A percentile compares a stretch with the other conserved stretches of the same genome.
Conservation (phyloP, 768 basidiomycete species). For the Pisolithus marmoratus region DNA sequence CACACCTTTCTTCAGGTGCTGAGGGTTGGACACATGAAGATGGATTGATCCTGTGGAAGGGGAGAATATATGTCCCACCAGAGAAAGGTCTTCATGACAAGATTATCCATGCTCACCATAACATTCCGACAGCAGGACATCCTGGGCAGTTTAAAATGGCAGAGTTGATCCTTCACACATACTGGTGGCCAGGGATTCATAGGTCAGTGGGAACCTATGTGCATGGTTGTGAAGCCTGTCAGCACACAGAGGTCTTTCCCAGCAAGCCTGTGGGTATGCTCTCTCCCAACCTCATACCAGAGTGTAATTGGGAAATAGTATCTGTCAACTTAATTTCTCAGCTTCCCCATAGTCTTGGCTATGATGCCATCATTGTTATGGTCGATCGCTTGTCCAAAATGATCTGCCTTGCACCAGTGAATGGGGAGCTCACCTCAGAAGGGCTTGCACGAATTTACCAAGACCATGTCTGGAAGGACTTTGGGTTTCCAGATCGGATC, state of each 20-base stretch:
- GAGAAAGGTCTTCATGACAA: no score
- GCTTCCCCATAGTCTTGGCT: neutral
- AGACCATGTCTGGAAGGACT: constrained; percentile 21
- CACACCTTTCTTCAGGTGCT: no score
- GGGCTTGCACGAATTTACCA: constrained; percentile 15
- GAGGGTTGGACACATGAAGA: no score
- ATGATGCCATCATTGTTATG: neutral
- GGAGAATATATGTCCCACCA: no score
- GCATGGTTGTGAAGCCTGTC: neutral
- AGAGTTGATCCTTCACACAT: no score
- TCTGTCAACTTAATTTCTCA: constrained; percentile 1
- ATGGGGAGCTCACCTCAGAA: constrained; percentile 4
- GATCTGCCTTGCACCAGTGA: neutral
- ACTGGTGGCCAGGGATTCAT: no score
- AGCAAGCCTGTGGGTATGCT: neutral
- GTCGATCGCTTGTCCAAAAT: constrained; percentile 6
- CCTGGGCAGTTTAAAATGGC: no score
- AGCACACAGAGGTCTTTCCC: neutral
- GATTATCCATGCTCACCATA: no score
- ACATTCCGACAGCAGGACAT: no score
- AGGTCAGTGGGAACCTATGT: neutral
- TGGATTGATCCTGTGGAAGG: no score
- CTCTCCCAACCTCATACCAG: neutral
- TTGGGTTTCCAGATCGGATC: constrained; percentile 21
- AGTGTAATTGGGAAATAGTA: neutral